Conservation (phyloP, 2,329 filamentous ascomycete species). For the Tolypocladium tropicale region DNA sequence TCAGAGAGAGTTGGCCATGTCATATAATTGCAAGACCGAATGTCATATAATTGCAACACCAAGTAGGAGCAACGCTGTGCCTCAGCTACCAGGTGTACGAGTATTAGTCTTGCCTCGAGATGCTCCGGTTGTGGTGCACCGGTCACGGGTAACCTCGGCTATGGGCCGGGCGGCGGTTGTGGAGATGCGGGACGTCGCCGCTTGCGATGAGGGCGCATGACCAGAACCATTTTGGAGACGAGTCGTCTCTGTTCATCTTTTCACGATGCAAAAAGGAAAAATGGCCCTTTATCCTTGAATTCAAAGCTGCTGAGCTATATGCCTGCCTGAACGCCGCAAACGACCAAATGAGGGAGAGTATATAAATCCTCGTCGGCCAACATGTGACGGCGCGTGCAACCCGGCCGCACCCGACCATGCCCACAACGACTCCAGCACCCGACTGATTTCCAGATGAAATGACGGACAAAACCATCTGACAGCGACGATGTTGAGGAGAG, state of each 20-base stretch:
- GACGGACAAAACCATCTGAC: not conserved
- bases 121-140: not conserved
- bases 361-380: not conserved
- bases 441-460: not conserved
- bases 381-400: not conserved
- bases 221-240: not conserved
- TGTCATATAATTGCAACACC: too few relatives aligned
- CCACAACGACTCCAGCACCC: not conserved
- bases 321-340: not conserved
- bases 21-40: too few relatives aligned
- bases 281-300: not conserved
- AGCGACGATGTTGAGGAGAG: not conserved
- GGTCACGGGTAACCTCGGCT: slow-evolving; percentile 7
- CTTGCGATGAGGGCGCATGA: not conserved
- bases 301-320: not conserved
- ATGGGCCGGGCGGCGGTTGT: slow-evolving; percentile 3
- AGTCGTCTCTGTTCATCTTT: not conserved
- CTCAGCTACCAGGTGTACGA: too few relatives aligned
- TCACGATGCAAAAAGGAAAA: not conserved
- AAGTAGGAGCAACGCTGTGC: too few relatives aligned
- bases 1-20: not conserved
- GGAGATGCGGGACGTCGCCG: slow-evolving; percentile 1
- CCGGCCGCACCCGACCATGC: not conserved
- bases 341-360: not conserved
- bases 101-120: not conserved